Evolutionary conservation across 164 flowering plant species (phyloP).

Genomic region (Piper longum): DNA sequence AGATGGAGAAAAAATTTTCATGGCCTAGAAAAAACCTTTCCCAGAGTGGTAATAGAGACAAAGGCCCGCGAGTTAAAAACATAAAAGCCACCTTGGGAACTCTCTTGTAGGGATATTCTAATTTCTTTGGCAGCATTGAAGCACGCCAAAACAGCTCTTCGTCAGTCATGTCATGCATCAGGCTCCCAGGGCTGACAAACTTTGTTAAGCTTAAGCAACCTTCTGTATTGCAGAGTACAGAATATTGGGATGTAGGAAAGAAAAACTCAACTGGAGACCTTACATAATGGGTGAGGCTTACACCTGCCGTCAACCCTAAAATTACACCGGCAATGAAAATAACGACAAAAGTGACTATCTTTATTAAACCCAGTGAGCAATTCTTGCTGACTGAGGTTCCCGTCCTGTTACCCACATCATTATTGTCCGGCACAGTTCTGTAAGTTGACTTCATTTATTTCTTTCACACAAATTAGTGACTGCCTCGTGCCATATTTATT

Average conservation of each 20-base stretch:
- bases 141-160: conserved; percentile 28
- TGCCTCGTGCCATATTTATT: neutral
- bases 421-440: conserved; percentile 8
- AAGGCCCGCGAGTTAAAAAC: conserved; percentile 26
- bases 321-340: conserved; percentile 20
- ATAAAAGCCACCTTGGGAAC: conserved; percentile 27
- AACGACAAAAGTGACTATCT: conserved; percentile 15
- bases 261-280: conserved; percentile 12
- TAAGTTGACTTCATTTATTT: conserved; percentile 7
- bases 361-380: conserved; percentile 11
- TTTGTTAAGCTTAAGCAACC: conserved; percentile 10
- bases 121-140: conserved; percentile 20
- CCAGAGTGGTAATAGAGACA: conserved; percentile 35
- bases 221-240: conserved; percentile 2
- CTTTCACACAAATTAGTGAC: neutral
- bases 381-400: conserved; percentile 9
- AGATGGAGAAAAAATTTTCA: conserved; percentile 26
- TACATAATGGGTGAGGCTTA: conserved; percentile 11
- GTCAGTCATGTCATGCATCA: conserved; percentile 21
- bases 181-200: conserved; percentile 11
- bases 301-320: conserved; percentile 20
- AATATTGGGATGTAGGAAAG: conserved; percentile 3
- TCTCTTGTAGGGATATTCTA: conserved; percentile 18
- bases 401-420: conserved; percentile 11
- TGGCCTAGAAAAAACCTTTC: conserved; percentile 34